Base-by-base conservation (phyloP, 2,329 filamentous ascomycete genomes). In the Apiospora kogelbergensis region DNA sequence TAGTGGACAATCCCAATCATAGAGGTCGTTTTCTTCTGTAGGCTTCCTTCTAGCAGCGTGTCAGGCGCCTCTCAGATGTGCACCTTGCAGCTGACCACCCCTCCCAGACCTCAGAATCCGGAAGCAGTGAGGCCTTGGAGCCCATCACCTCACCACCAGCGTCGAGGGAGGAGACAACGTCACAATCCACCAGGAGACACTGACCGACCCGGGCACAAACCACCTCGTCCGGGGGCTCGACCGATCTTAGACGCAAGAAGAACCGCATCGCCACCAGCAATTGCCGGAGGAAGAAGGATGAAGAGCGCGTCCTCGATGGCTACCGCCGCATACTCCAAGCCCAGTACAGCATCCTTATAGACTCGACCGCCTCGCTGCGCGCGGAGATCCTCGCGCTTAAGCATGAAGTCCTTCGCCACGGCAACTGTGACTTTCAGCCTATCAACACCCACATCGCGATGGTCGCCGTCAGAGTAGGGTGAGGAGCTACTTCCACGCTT, bases 191-290 rank as follows among this genome's bases (percentile, higher is more conserved):
- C 37, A 41, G 42, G 37, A 64, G 42, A 33, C 37, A 37, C 6
- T 5, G 26, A 37, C 63, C 37, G 5, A 37, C 42, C 63, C 15
- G 63, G 37, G 22, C 15, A 3, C 63, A 37, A 2, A 30, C 63
- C 10, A 37, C 37, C 63, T 66, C 65, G 17, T 66, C 65, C 20
- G 33, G 44, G 13, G 44, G 42, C 3, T 46, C 65, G 6, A 66
- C 42, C 9, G 65, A 66, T n/a, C 24, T 66, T 30, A 48, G 65
- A 17, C 42, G 67, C 11, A 63, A 68, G 60, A 68, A 65, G 33
- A 68, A 68, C 30, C 67, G 67, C 44, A 15, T 68, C n/a, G 67
- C 67, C 42, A 63, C 67, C 20, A 68, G 67, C 67, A 68, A 68
- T 20, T 68, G 67, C 30, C 67, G 67, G 20, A 53, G 45, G 63